A percentile compares a stretch with the other conserved stretches of the same genome.
These are phyloP conservation scores for Ustilago loliicola DNA, from an alignment of 1,284 basidiomycete genomes.

Conservation along the genomic window DNA sequence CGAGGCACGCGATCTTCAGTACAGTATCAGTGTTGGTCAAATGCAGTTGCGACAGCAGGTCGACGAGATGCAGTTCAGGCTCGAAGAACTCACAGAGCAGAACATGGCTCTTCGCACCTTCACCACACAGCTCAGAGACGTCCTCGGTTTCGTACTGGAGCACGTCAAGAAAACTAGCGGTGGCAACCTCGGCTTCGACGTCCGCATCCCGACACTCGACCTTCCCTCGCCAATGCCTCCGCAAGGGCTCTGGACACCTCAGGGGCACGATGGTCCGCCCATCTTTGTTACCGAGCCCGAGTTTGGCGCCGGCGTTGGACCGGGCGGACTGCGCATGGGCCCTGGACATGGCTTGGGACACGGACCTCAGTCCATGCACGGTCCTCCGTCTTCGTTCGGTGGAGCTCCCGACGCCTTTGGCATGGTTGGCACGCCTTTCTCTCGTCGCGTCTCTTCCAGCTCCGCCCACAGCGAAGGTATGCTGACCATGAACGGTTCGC, in stretches of 20 bases:
- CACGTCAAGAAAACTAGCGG: slow-evolving; percentile 59
- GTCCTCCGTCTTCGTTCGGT: slow-evolving; percentile 10
- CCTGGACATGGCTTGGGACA: slow-evolving; percentile 17
- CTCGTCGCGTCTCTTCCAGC: slow-evolving; percentile 46
- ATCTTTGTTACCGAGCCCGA: slow-evolving; percentile 63
- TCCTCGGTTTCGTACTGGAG: slow-evolving; percentile 52
- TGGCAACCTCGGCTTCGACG: slow-evolving; percentile 56
- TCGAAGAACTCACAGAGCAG: slow-evolving; percentile 59
- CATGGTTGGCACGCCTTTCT: slow-evolving; percentile 36
- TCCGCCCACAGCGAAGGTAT: slow-evolving; percentile 52
- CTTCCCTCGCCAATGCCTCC: slow-evolving; percentile 54
- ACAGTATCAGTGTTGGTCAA: slow-evolving; percentile 61
- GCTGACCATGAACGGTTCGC: slow-evolving; percentile 45
- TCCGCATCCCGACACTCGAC: slow-evolving; percentile 50
- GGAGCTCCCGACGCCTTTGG: slow-evolving; percentile 25
- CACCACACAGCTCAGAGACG: slow-evolving; percentile 50
- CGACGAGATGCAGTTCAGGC: slow-evolving; percentile 60
- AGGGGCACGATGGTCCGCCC: slow-evolving; percentile 58
- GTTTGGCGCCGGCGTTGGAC: slow-evolving; percentile 37
- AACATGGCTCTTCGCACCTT: slow-evolving; percentile 56
- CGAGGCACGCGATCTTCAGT: slow-evolving; percentile 61
- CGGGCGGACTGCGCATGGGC: slow-evolving; percentile 32
- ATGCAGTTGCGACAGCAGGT: slow-evolving; percentile 63
- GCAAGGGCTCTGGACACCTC: slow-evolving; percentile 50
- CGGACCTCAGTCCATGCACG: slow-evolving; percentile 25